A percentile compares a stretch with the other conserved stretches of the same genome.
Conservation (phyloP, 495 filamentous ascomycete genomes). For the Daldinia caldariorum region DNA sequence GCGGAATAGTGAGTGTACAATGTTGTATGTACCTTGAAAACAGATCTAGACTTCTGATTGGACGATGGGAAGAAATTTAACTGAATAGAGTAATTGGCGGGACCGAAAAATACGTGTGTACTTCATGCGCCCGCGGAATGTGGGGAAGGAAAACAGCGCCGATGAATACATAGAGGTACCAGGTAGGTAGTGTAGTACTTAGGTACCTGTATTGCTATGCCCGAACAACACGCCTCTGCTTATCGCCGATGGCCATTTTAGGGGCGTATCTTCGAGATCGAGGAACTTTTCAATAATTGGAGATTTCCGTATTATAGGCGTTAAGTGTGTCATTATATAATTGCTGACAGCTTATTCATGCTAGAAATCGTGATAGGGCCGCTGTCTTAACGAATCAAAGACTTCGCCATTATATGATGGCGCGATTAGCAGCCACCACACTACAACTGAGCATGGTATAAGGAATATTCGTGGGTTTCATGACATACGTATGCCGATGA, state of each 20-base stretch:
- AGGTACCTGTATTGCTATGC: constrained; percentile 5
- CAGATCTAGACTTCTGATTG: neutral
- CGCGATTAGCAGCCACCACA: neutral
- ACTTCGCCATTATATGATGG: neutral
- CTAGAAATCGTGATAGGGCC: neutral
- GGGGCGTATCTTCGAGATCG: neutral
- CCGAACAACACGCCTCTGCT: neutral
- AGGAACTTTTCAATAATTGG: constrained; percentile 1
- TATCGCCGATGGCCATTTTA: neutral
- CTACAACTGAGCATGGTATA: neutral
- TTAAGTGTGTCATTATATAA: neutral
- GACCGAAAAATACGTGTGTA: constrained; percentile 10
- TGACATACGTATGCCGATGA: neutral
- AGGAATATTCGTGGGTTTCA: neutral
- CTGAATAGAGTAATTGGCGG: constrained; percentile 37
- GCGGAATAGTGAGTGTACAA: too few species aligned
- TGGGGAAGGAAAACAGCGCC: constrained; percentile 12
- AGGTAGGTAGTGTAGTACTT: too few species aligned
- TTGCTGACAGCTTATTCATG: neutral
- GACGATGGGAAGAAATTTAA: neutral
- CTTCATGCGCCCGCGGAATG: neutral
- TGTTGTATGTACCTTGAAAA: neutral
- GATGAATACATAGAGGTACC: too few species aligned
- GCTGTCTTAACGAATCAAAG: neutral
- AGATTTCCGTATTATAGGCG: constrained; percentile 4